Evolutionary conservation across 1,284 basidiomycete genomes (phyloP), one percentile per base, ranked within the genome.

Genomic region (Phellinidium pouzarii): DNA sequence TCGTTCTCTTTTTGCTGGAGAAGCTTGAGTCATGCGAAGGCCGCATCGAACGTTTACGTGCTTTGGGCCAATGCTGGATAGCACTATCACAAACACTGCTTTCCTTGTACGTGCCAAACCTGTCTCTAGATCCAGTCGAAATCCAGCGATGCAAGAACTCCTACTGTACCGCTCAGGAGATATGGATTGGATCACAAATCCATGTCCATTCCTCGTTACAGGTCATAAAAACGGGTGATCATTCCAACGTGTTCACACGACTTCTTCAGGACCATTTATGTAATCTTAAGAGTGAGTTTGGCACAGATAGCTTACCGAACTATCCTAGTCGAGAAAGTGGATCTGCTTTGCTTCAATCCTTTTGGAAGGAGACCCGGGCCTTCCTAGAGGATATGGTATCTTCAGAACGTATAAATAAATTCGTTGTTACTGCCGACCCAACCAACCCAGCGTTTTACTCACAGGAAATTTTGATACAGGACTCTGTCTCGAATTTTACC

Each of bases 121-220:
- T 84, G 3, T 92, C 94, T 1, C 71, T 98, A 50, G 96, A 99
- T 65, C 95, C 95, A 7, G 81, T 87, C 12, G 82, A 83, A 17
- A 77, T 87, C 29, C 77, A 84, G 48, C 75, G 75, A 43, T 80
- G 78, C 34, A 71, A 75, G 0, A 67, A 25, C 4, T 31, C 40
- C 19, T 50, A 50, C 17, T n/a, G 9, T 14, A 25, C 38, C 3
- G 25, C 19, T 7, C 51, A 42, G 14, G 19, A 19, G 19, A n/a
- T 27, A 20, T 57, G 52, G 47, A 12, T 57, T 26, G 20, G 38
- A 22, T 20, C n/a, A 19, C 51, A 53, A 40, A 43, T 43, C 6
- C 17, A 29, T 8, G 22, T 47, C 0, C 48, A 57, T 58, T 60
- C 63, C 14, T 64, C 71, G 19, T 71, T 85, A 5, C 91, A 93